These are phyloP conservation scores for Phoma herbarum DNA, from an alignment of 2,329 filamentous ascomycete genomes.

Conservation along the genomic window DNA sequence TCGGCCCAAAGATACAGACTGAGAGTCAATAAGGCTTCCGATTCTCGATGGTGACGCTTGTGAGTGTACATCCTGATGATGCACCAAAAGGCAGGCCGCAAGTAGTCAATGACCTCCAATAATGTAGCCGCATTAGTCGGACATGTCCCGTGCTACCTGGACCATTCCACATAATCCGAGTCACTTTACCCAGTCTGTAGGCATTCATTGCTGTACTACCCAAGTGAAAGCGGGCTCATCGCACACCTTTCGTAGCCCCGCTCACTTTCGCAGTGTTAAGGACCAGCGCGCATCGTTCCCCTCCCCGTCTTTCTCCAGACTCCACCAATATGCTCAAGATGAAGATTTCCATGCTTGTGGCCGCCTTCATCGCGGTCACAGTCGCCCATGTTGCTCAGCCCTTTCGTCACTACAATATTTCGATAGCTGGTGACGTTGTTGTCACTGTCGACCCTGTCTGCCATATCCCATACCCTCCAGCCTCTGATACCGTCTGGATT, in stretches of 20 bases:
- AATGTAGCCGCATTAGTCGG: too few species aligned
- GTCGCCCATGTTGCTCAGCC: slow-evolving; percentile 2
- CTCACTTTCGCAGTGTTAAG: neutral
- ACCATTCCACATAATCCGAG: too few species aligned
- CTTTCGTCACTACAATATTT: neutral
- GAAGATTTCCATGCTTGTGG: neutral
- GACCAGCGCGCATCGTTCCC: neutral
- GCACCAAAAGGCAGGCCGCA: too few species aligned
- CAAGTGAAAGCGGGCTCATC: neutral
- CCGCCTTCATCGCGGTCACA: neutral
- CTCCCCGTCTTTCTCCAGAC: neutral
- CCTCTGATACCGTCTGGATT: neutral
- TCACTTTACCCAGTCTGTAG: neutral
- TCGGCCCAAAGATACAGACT: too few species aligned
- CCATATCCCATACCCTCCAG: slow-evolving; percentile 2
- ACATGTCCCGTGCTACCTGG: too few species aligned
- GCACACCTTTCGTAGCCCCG: neutral
- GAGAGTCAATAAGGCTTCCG: too few species aligned
- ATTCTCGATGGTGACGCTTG: too few species aligned
- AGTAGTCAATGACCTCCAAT: too few species aligned
- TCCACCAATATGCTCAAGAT: too few species aligned
- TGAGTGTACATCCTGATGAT: too few species aligned
- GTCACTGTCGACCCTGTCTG: neutral
- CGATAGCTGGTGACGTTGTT: neutral
- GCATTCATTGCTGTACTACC: neutral